Evolutionary conservation across 768 basidiomycete genomes (phyloP), one percentile per base, ranked within the genome.

Genomic region (Amanita thiersii): DNA sequence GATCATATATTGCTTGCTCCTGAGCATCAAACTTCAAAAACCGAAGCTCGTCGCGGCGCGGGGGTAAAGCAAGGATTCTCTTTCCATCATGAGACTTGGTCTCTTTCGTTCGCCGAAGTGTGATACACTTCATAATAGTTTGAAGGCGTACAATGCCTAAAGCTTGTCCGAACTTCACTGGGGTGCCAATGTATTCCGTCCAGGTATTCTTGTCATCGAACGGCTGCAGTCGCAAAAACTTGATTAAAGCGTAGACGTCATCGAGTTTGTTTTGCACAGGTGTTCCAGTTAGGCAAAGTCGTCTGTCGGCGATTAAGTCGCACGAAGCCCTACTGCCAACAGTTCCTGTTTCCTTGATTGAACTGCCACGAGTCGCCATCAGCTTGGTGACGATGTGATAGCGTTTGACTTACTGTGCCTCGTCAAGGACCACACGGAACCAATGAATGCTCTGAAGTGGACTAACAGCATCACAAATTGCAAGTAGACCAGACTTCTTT

Each of bases 251-350:
- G 60, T 85, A 98, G 37, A 99, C 85, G 56, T 99, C 96, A 63
- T 98, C 96, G 39, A 98, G 77, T 62, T 94, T 96, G 71, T 99
- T 99, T 66, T 99, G 96, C 26, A 99, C 91, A 1, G 96, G 96
- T 5, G 96, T 99, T 43, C 96, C 96, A n/a, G 93, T 93, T 29
- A 99, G 69, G 59, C 90, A 93, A 31, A 97, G 68, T 11, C 96
- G 81, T 39, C 96, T 81, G 56, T 97, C 89, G 11, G 96, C 90
- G 60, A 85, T 75, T 37, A 99, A 74, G 58, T 96, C 92, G 61
- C 96, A 98, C 9, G 86, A 92, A 5, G 96, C 96, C 43, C 89
- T 81, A 48, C 92, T 91, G 32, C 86, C 93, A 31, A 98, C 89
- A 1, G 96, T 99, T 17, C 77, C 74, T 4, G 89, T 84, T 62